phyloP scores from a whole-genome alignment of 805 yeast species.

The Candida xiaguanensis region DNA sequence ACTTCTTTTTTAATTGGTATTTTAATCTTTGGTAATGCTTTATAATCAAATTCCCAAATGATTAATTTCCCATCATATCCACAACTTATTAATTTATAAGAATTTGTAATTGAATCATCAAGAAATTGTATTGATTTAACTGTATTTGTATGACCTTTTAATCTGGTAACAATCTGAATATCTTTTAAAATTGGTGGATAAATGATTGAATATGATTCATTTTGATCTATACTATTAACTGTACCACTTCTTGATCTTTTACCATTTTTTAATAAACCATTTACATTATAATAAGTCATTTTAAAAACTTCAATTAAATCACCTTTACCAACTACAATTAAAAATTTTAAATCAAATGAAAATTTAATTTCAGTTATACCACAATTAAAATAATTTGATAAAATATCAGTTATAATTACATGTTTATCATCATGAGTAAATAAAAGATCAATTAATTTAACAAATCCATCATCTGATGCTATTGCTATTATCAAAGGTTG shows the following conservation, averaged over 20 bases:
- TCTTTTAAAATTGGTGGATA: slow-evolving; percentile 37
- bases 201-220: neutral
- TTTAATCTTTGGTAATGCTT: slow-evolving; percentile 36
- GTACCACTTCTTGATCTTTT: slow-evolving; percentile 40
- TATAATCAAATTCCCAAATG: slow-evolving; percentile 44
- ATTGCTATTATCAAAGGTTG: slow-evolving; percentile 43
- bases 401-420: slow-evolving; percentile 44
- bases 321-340: slow-evolving; percentile 51
- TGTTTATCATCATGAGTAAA: slow-evolving; percentile 24
- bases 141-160: slow-evolving; percentile 40
- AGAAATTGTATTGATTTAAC: slow-evolving; percentile 26
- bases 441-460: slow-evolving; percentile 52
- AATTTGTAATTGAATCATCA: slow-evolving; percentile 17
- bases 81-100: slow-evolving; percentile 33
- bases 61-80: slow-evolving; percentile 39
- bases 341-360: slow-evolving; percentile 46
- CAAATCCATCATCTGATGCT: slow-evolving; percentile 64
- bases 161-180: slow-evolving; percentile 30
- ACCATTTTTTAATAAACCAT: slow-evolving; percentile 26
- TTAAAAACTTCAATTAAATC: slow-evolving; percentile 43
- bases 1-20: slow-evolving; percentile 7
- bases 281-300: slow-evolving; percentile 39
- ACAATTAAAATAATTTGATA: slow-evolving; percentile 62
- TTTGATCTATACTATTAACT: slow-evolving; percentile 24
- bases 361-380: slow-evolving; percentile 51